Evolutionary conservation across 2,329 filamentous ascomycete genomes (phyloP), one percentile per base, ranked within the genome.

Genomic region (Pseudogymnoascus sp.): DNA sequence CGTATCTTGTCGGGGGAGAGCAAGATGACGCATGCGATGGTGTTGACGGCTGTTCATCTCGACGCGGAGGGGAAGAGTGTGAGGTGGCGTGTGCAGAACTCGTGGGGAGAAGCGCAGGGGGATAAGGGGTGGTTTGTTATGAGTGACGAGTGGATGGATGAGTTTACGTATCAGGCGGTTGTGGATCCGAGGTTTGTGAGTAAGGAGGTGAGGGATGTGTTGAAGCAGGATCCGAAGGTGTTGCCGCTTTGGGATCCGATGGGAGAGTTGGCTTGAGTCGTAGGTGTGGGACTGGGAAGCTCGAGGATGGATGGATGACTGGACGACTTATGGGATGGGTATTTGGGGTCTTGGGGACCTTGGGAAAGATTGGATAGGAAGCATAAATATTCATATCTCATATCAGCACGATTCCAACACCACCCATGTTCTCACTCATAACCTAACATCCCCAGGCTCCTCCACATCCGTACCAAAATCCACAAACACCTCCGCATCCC

Each of bases 1-100:
- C 78, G 91, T 3, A 76, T 96, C 50, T 78, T 82, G 67, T 87
- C 86, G 0, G 85, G 89, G 9, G 91, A 95, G 75, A 87, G 83
- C 60, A 80, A 83, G 58, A 95, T 96, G 91, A 96, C 91, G 1
- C 91, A 96, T 69, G 91, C 91, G 4, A 96, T 96, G 91, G 90
- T 95, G 0, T 74, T 96, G 64, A 96, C 90, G 2, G 91, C 84
- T 0, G 91, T 96, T 50, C 91, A 96, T 70, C 72, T 95, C 2
- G 86, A 89, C 63, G 77, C 81, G 28, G 75, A 83, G 62, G 85
- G 83, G 1, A 81, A 84, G 73, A 79, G 84, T 2, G 82, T 91
- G 1, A 78, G 91, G 47, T 96, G 91, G 91, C 79, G 90, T 60
- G 90, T 96, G 6, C 88, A 96, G 79, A 96, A 96, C 71, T 88